A percentile compares a stretch with the other conserved stretches of the same genome.
phyloP scores from a whole-genome alignment of 1,284 basidiomycete genomes.

The Moniliella sp. region DNA sequence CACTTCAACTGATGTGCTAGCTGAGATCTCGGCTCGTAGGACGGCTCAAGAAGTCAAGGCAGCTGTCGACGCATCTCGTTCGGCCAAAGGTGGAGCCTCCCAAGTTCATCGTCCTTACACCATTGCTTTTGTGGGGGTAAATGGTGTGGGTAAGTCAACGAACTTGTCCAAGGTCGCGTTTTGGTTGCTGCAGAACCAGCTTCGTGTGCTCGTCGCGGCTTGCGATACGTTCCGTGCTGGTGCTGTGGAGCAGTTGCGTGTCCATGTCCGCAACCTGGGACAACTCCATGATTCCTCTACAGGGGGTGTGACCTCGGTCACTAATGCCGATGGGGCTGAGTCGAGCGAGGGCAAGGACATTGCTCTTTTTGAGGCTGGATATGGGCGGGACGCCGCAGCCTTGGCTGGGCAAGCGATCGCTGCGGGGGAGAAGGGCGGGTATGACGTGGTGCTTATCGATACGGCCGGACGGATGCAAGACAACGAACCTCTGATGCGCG shows the following conservation, averaged over 20 bases:
- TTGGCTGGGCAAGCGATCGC: constrained; percentile 81
- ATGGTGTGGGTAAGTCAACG: constrained; percentile 95
- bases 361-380: constrained; percentile 84
- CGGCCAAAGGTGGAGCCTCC: constrained; percentile 38
- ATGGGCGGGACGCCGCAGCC: constrained; percentile 91
- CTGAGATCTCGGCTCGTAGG: constrained; percentile 43
- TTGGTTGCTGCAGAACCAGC: constrained; percentile 86
- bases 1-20: constrained; percentile 77
- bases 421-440: constrained; percentile 19
- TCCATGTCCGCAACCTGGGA: constrained; percentile 81
- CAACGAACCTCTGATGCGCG: constrained; percentile 32
- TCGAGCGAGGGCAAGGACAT: constrained; percentile 39
- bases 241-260: constrained; percentile 86
- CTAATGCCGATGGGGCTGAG: constrained; percentile 4
- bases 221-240: constrained; percentile 97
- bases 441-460: constrained; percentile 31
- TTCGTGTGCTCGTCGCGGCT: constrained; percentile 82
- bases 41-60: constrained; percentile 11
- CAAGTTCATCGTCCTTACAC: constrained; percentile 56
- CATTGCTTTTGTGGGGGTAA: constrained; percentile 95
- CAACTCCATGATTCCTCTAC: constrained; percentile 42
- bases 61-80: constrained; percentile 8
- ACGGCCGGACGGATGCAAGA: constrained; percentile 33
- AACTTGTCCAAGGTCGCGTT: constrained; percentile 96
- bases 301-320: too few species aligned